Evolutionary conservation across 176 grass and related monocot species (phyloP).

Genomic region (Pontederia crassipes): DNA sequence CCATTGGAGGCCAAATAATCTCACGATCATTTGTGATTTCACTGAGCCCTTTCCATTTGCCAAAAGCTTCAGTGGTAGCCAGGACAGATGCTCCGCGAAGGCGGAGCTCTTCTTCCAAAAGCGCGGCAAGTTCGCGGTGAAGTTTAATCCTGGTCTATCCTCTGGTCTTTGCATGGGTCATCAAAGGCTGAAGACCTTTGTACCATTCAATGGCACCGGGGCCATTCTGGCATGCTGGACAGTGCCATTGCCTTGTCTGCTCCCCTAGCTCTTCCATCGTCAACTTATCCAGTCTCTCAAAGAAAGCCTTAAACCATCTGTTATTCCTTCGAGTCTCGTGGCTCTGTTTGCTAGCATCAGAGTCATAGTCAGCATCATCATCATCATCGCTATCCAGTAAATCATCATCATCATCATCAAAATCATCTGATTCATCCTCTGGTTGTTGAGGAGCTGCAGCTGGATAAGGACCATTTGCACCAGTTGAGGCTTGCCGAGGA

Average conservation of each 20-base stretch:
- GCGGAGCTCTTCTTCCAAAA: conserved; percentile 67
- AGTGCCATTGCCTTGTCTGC: conserved; percentile 48
- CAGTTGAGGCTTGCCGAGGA: conserved; percentile 20
- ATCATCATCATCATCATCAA: conserved; percentile 41
- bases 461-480: conserved; percentile 14
- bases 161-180: conserved; percentile 76
- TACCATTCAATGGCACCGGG: conserved; percentile 92
- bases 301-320: conserved; percentile 70
- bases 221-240: conserved; percentile 76
- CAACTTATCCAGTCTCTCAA: conserved; percentile 42
- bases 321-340: conserved; percentile 52
- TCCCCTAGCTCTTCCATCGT: conserved; percentile 58
- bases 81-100: conserved; percentile 53
- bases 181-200: conserved; percentile 69
- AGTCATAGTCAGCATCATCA: conserved; percentile 40
- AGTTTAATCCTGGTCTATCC: conserved; percentile 60
- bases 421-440: conserved; percentile 5
- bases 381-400: conserved; percentile 37
- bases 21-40: conserved; percentile 35
- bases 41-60: conserved; percentile 71
- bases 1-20: conserved; percentile 95
- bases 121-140: conserved; percentile 61
- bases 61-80: conserved; percentile 59
- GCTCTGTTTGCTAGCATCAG: conserved; percentile 64
- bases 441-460: conserved; percentile 6